phyloP scores from a whole-genome alignment of 352 stramenopile genomes.

The Globisporangium carolinianum region DNA sequence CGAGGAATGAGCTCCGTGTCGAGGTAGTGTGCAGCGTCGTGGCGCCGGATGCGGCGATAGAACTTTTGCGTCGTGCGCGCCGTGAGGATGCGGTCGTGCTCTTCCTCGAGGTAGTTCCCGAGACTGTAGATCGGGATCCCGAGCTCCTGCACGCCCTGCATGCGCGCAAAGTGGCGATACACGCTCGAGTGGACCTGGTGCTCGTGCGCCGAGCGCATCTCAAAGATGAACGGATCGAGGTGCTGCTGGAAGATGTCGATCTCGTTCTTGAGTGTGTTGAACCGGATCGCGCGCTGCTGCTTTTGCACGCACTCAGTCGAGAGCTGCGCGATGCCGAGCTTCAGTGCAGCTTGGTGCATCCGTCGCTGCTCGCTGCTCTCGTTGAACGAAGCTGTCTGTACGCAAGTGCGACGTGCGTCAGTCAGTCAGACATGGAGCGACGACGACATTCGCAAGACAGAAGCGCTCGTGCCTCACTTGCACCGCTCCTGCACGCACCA shows the following conservation, averaged over 20 bases:
- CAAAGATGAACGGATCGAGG: constrained; percentile 59
- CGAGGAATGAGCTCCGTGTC: constrained; percentile 54
- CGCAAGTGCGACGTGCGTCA: not conserved
- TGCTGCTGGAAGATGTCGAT: constrained; percentile 77
- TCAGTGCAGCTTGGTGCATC: constrained; percentile 34
- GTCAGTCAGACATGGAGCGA: not conserved
- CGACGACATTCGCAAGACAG: not conserved
- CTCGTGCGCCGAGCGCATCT: constrained; percentile 42
- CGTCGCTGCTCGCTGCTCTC: constrained; percentile 24
- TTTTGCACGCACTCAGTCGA: constrained; percentile 37
- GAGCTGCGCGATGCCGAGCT: constrained; percentile 53
- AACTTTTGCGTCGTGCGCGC: constrained; percentile 35
- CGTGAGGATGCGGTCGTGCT: constrained; percentile 46
- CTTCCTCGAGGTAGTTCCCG: constrained; percentile 31
- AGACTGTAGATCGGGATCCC: constrained; percentile 76
- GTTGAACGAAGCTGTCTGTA: constrained; percentile 21
- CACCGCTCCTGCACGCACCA: constrained; percentile 21
- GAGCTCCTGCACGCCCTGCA: constrained; percentile 63
- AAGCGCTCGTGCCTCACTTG: no score
- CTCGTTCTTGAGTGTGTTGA: constrained; percentile 69
- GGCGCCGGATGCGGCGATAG: constrained; percentile 41
- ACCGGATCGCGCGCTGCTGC: constrained; percentile 53
- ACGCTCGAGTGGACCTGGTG: constrained; percentile 59
- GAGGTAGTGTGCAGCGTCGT: constrained; percentile 49
- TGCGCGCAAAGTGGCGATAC: constrained; percentile 61